These are phyloP conservation scores for Eucalyptus coolabah DNA, from an alignment of 345 rosid species.

Conservation along the genomic window DNA sequence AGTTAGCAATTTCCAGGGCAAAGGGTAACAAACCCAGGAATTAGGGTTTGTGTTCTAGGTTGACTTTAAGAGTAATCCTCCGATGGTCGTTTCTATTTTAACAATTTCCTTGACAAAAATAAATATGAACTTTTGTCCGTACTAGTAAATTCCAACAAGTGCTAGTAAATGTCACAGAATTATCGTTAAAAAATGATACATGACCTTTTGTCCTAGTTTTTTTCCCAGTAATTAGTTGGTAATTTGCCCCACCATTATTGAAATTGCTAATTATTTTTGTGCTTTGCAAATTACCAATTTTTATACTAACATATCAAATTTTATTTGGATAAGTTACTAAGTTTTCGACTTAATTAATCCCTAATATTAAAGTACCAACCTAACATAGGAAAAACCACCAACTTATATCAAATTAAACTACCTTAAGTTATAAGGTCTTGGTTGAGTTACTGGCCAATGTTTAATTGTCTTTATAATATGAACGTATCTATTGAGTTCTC, in stretches of 20 bases:
- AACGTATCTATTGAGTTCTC: background rate
- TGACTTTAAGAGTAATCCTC: background rate
- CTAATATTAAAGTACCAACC: background rate
- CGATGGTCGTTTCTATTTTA: background rate
- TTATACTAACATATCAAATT: background rate
- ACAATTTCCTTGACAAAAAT: background rate
- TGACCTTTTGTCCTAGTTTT: background rate
- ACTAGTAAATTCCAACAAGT: background rate
- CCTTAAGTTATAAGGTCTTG: background rate
- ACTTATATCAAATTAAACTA: background rate
- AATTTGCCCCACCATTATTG: background rate
- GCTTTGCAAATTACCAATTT: background rate
- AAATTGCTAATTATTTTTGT: background rate
- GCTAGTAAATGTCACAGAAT: background rate
- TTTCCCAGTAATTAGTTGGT: background rate
- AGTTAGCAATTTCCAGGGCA: background rate
- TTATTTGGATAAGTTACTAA: background rate
- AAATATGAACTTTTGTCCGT: background rate
- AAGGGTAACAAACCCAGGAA: background rate
- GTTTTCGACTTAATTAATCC: background rate
- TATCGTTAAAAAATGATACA: rapidly evolving
- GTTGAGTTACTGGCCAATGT: background rate
- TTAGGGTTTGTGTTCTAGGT: background rate
- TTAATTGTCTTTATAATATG: background rate
- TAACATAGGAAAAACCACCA: background rate